These are phyloP conservation scores for Haplosporangium sp. DNA, from an alignment of 371 early-diverging fungal species.

Conservation along the genomic window DNA sequence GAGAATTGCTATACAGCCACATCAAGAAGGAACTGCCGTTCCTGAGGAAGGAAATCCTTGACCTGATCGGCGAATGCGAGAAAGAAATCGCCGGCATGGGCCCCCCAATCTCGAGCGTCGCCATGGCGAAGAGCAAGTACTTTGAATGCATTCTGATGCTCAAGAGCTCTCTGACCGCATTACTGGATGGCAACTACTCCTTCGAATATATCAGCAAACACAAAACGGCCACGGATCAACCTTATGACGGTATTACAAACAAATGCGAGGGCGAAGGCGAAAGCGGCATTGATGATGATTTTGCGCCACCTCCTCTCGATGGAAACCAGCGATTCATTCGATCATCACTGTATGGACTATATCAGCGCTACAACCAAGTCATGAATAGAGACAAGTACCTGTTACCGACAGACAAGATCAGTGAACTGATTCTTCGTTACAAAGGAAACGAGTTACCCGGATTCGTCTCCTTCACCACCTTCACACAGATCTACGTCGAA, in stretches of 20 bases:
- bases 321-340: slow-evolving; percentile 20
- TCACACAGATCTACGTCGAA: slow-evolving; percentile 30
- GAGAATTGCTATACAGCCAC: slow-evolving; percentile 25
- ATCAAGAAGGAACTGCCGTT: slow-evolving; percentile 43
- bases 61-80: slow-evolving; percentile 9
- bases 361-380: slow-evolving; percentile 15
- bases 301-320: slow-evolving; percentile 8
- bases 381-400: slow-evolving; percentile 28
- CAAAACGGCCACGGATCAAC: slow-evolving; percentile 6
- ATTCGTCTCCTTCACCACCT: slow-evolving; percentile 32
- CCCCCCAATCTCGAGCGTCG: background rate
- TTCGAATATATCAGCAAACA: slow-evolving; percentile 23
- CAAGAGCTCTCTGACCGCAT: slow-evolving; percentile 13
- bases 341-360: slow-evolving; percentile 19
- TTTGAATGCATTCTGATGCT: slow-evolving; percentile 18
- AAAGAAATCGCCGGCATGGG: slow-evolving; percentile 31
- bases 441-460: slow-evolving; percentile 39
- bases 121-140: slow-evolving; percentile 24
- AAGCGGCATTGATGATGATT: slow-evolving; percentile 4
- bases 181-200: slow-evolving; percentile 31
- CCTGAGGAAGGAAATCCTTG: slow-evolving; percentile 26
- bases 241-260: background rate
- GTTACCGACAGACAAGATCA: slow-evolving; percentile 18
- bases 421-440: slow-evolving; percentile 25
- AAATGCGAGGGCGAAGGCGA: background rate